A percentile compares a stretch with the other conserved stretches of the same genome.
Conservation (phyloP, 345 rosid species). For the Adansonia digitata region DNA sequence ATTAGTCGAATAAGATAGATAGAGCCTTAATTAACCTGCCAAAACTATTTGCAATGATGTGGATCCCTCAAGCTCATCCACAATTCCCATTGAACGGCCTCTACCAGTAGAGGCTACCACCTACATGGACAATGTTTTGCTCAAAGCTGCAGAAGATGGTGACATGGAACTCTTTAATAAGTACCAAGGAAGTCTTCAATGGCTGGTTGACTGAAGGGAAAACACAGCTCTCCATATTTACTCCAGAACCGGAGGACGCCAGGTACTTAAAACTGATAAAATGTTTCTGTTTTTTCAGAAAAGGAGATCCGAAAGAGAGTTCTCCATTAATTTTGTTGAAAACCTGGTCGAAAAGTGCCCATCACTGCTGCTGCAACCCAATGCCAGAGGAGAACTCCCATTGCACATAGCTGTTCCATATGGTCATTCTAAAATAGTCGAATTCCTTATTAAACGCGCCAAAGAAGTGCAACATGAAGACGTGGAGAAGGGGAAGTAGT, state of each 20-base stretch:
- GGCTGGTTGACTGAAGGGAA: not conserved
- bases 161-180: not conserved
- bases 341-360: constrained; percentile 1
- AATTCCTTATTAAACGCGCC: not conserved
- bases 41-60: not conserved
- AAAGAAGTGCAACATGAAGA: not conserved
- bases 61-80: not conserved
- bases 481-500: not conserved
- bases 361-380: constrained; percentile 9
- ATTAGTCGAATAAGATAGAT: not conserved
- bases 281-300: not conserved
- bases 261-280: not conserved
- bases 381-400: not conserved
- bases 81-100: not conserved
- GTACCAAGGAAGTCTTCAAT: not conserved
- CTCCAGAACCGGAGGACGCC: not conserved
- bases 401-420: not conserved
- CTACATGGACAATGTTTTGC: not conserved
- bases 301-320: not conserved
- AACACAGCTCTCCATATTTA: not conserved
- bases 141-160: not conserved
- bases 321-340: not conserved
- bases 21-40: not conserved
- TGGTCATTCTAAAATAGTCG: not conserved
- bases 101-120: not conserved